Base-by-base conservation (phyloP, 352 stramenopile species). In the Phytopythium chamaehyphon region DNA sequence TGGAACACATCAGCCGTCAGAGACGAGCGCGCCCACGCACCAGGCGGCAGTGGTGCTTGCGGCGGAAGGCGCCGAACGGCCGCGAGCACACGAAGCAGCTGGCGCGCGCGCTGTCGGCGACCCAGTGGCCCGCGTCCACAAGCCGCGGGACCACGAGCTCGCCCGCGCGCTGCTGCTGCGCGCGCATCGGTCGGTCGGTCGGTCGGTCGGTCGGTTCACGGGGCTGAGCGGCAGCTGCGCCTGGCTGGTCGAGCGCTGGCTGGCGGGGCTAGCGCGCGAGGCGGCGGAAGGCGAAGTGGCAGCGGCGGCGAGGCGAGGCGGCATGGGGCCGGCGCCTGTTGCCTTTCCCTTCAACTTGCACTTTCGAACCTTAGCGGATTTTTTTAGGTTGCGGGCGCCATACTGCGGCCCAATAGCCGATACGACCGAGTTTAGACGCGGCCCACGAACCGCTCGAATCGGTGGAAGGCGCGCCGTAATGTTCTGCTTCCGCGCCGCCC, bases 41-140 rank as follows among this genome's bases (percentile, higher is more conserved):
- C 78, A 91, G 91, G 52, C 83, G 78, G 61, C 83, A 93, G 65
- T 93, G 83, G 65, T 93, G 83, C 61, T 93, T 93, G 63, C 83
- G 83, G 36, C 80, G 80, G 57, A 93, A 93, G 15, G 80, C 82
- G 51, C 72, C 74, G 39, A 93, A 93, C 18, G 68, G 64, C 40
- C 83, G 78, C 40, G 78, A 88, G 66, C 83, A 93, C 23, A 93
- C 83, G 49, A 80, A 69, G 66, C 83, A 93, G 26, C 88, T 57
- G 14, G 66, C 68, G 35, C 80, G 80, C 36, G 89, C 76, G 44
- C 78, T 66, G 66, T 91, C 80, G 22, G 68, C 62, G 54, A 93
- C 83, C 80, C 80, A 91, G 68, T 93, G 69, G 15, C 69, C 63
- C 9, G 78, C 74, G 60, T 90, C 76, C 19, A 89, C 72, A 37